A percentile compares a stretch with the other conserved stretches of the same genome.
phyloP scores from a whole-genome alignment of 345 rosid species.

The Pugionium dolabratum region DNA sequence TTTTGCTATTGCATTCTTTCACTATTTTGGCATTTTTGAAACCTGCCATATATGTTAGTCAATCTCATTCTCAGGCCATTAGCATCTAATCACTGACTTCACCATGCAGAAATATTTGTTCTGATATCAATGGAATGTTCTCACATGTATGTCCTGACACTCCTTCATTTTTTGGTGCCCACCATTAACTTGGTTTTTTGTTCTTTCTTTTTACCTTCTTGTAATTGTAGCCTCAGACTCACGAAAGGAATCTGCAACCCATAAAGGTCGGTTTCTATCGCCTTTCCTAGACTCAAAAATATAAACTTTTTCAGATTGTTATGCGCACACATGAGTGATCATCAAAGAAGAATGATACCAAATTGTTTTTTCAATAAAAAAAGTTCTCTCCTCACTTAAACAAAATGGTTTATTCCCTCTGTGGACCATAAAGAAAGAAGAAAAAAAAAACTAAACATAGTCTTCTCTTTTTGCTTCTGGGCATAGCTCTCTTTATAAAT shows the following conservation, averaged over 20 bases:
- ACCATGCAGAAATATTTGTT: slow-evolving; percentile 35
- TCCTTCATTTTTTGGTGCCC: slow-evolving; percentile 37
- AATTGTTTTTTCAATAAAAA: slow-evolving; percentile 37
- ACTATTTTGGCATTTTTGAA: slow-evolving; percentile 28
- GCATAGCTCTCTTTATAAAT: slow-evolving; percentile 34
- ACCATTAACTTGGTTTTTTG: slow-evolving; percentile 40
- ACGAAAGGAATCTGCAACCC: slow-evolving; percentile 35
- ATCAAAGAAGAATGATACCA: slow-evolving; percentile 43
- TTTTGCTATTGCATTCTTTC: slow-evolving; percentile 24
- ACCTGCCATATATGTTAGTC: slow-evolving; percentile 27
- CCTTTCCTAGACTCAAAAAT: slow-evolving; percentile 32
- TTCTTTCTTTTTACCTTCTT: slow-evolving; percentile 3
- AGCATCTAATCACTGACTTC: slow-evolving; percentile 33
- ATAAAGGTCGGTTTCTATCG: slow-evolving; percentile 17
- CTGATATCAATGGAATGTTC: slow-evolving; percentile 37
- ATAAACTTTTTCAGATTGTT: slow-evolving; percentile 20
- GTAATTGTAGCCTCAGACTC: slow-evolving; percentile 26
- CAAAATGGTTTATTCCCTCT: slow-evolving; percentile 23
- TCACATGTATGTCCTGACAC: slow-evolving; percentile 41
- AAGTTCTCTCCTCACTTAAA: slow-evolving; percentile 33
- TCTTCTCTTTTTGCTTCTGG: slow-evolving; percentile 33
- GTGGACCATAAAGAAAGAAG: slow-evolving; percentile 29
- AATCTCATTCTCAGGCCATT: slow-evolving; percentile 6
- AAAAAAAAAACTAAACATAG: slow-evolving; percentile 29
- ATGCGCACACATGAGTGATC: slow-evolving; percentile 35